Percentiles rank a stretch among this genome's conserved stretches.
phyloP scores from a whole-genome alignment of 805 yeast genomes.

The Metschnikowia arizonensis region DNA sequence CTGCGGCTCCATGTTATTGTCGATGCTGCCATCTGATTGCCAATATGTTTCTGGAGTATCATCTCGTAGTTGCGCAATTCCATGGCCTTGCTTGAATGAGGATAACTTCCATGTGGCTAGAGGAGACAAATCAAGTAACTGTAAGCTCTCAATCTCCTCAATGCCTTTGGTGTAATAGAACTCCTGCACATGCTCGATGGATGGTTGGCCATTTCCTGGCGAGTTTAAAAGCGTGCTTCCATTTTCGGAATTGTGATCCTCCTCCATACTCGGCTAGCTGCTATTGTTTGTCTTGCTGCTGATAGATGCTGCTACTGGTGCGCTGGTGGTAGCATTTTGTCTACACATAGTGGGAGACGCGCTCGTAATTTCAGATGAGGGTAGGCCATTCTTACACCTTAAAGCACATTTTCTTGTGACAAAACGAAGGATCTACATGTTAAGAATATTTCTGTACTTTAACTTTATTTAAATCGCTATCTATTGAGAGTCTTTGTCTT shows the following conservation, averaged over 20 bases:
- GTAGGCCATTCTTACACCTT: no score
- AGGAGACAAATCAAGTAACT: slow-evolving; percentile 70
- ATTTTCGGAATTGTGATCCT: not conserved
- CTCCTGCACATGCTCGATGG: slow-evolving; percentile 38
- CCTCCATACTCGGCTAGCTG: not conserved
- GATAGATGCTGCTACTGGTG: not conserved
- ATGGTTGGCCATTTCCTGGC: slow-evolving; percentile 22
- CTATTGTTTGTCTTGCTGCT: not conserved
- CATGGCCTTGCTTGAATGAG: slow-evolving; percentile 67
- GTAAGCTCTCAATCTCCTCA: slow-evolving; percentile 51
- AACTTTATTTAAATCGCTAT: not conserved
- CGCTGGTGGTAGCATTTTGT: not conserved
- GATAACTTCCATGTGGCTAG: slow-evolving; percentile 84
- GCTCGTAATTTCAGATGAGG: not conserved
- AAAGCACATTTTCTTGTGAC: no score
- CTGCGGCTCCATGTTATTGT: slow-evolving; percentile 22
- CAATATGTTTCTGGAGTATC: slow-evolving; percentile 72
- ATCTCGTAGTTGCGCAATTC: slow-evolving; percentile 66
- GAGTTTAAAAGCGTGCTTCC: not conserved
- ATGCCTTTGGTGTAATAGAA: slow-evolving; percentile 45
- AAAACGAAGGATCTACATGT: not conserved
- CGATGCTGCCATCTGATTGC: slow-evolving; percentile 85
- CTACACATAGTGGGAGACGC: not conserved
- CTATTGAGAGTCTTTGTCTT: slow-evolving; percentile 3
- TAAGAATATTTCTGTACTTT: not conserved